phyloP scores from a whole-genome alignment of 1,139 yeast species.

The Yamadazyma blattariae region DNA sequence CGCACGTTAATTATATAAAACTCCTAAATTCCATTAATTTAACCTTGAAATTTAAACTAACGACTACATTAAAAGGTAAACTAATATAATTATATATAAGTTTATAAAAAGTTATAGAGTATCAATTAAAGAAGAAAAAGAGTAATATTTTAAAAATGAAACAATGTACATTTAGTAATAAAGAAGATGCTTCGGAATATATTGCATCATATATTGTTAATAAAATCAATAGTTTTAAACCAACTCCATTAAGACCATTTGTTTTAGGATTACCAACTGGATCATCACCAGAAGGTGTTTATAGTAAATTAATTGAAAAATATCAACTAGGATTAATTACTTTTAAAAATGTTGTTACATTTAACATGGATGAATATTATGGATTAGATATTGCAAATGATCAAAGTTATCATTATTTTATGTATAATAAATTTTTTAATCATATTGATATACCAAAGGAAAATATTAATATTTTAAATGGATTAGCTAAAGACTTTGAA shows the following conservation, averaged over 20 bases:
- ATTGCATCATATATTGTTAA: constrained; percentile 50
- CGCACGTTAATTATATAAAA: neutral
- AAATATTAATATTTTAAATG: constrained; percentile 57
- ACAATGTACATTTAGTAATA: constrained; percentile 37
- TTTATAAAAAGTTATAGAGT: too few relatives aligned
- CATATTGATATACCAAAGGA: constrained; percentile 55
- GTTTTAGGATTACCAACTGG: constrained; percentile 67
- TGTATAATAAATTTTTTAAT: constrained; percentile 57
- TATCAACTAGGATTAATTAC: constrained; percentile 44
- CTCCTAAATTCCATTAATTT: neutral
- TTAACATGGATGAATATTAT: constrained; percentile 63
- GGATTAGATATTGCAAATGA: constrained; percentile 47
- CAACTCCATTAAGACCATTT: constrained; percentile 50
- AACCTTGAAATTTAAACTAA: neutral
- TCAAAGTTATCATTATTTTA: constrained; percentile 61
- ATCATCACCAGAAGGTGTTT: constrained; percentile 62
- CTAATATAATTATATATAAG: too few relatives aligned
- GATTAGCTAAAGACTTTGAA: constrained; percentile 45
- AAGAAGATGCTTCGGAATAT: constrained; percentile 46
- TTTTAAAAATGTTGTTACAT: constrained; percentile 56
- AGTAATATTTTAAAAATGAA: constrained; percentile 19
- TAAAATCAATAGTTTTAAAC: constrained; percentile 44
- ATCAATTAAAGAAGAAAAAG: too few relatives aligned
- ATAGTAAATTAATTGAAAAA: constrained; percentile 45
- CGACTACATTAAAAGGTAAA: too few relatives aligned